Evolutionary conservation across 2,329 filamentous ascomycete genomes (phyloP).

Genomic region (Aspergillus alliaceus): DNA sequence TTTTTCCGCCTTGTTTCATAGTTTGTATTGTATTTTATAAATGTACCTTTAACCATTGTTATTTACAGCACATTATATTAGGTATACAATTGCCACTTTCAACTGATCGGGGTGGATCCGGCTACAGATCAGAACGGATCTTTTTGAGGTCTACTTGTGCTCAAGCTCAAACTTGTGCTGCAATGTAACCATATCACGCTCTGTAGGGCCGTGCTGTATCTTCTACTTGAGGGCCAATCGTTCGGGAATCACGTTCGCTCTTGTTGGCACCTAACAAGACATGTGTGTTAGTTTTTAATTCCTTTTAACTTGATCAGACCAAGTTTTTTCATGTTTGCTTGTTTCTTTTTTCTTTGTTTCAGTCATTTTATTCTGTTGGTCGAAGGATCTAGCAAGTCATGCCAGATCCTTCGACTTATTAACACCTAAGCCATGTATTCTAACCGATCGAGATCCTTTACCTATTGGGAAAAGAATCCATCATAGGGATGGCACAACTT

Average conservation of each 20-base stretch:
- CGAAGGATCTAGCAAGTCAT: slow-evolving; percentile 2
- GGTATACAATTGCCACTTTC: neutral
- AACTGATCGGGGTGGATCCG: neutral
- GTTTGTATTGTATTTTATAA: too few relatives aligned
- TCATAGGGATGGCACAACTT: neutral
- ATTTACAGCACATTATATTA: neutral
- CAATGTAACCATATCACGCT: neutral
- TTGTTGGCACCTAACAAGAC: neutral
- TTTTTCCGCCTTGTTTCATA: too few relatives aligned
- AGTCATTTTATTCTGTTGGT: too few relatives aligned
- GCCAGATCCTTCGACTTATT: slow-evolving; percentile 3
- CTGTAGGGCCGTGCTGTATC: neutral
- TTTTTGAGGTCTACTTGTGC: slow-evolving; percentile 1
- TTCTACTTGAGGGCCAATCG: slow-evolving; percentile 1
- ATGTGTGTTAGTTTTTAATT: slow-evolving; percentile 2
- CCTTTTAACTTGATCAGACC: too few relatives aligned
- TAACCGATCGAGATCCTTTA: slow-evolving; percentile 3
- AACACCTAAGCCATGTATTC: slow-evolving; percentile 1
- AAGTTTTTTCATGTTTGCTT: too few relatives aligned
- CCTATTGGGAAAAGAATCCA: slow-evolving; percentile 1
- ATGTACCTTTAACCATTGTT: neutral
- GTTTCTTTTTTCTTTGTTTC: too few relatives aligned
- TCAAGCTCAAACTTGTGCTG: slow-evolving; percentile 2
- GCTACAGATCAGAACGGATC: slow-evolving; percentile 1
- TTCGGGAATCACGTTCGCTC: slow-evolving; percentile 1